Conservation (phyloP, 768 basidiomycete genomes). For the Lactarius evosmus region DNA sequence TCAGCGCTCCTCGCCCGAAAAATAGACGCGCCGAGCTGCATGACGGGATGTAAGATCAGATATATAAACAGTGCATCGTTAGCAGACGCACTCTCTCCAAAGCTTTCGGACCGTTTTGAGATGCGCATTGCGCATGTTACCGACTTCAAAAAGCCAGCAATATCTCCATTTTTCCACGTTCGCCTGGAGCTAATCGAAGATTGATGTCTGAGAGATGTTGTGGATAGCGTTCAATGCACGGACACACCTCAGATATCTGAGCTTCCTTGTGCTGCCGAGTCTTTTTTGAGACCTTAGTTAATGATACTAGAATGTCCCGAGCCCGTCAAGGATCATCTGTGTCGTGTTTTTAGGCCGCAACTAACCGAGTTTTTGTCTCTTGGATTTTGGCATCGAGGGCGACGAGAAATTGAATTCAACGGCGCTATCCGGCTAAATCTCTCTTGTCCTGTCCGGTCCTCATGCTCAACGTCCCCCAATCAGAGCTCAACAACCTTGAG, state of each 20-base stretch:
- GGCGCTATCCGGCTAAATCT: constrained; percentile 7
- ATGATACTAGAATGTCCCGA: constrained; percentile 55
- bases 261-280: constrained; percentile 86
- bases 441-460: not conserved
- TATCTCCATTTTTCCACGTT: constrained; percentile 89
- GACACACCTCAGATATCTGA: constrained; percentile 71
- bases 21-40: constrained; percentile 83
- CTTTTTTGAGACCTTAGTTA: constrained; percentile 94
- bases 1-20: constrained; percentile 82
- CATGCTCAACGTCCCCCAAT: constrained; percentile 37
- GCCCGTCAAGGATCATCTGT: constrained; percentile 22
- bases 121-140: constrained; percentile 92
- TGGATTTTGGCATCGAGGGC: constrained; percentile 78
- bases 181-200: constrained; percentile 61
- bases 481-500: constrained; percentile 67
- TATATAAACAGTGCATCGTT: not conserved
- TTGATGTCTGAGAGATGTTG: constrained; percentile 1
- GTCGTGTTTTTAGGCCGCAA: constrained; percentile 22
- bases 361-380: constrained; percentile 83
- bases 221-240: not conserved
- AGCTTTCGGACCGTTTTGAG: constrained; percentile 88
- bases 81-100: constrained; percentile 79
- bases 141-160: constrained; percentile 94
- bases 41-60: constrained; percentile 20
- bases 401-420: constrained; percentile 29